A percentile compares a stretch with the other conserved stretches of the same genome.
phyloP scores from a whole-genome alignment of 2,329 filamentous ascomycete species.

The Lanzia echinophila region DNA sequence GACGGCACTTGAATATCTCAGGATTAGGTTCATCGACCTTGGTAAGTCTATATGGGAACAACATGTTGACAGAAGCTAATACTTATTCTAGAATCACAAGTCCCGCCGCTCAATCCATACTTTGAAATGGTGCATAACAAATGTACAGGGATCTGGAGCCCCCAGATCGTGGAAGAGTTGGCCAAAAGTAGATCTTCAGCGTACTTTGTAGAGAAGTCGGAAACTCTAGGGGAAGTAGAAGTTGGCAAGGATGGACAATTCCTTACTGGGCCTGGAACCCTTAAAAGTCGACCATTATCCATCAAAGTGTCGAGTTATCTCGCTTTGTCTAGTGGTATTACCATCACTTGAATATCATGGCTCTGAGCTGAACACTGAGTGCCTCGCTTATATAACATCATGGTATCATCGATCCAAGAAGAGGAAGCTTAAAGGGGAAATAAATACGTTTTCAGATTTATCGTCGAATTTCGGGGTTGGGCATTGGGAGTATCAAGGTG shows the following conservation, averaged over 20 bases:
- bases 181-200: constrained; percentile 50
- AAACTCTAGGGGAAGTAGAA: constrained; percentile 55
- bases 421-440: not conserved
- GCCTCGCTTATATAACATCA: not conserved
- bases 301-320: constrained; percentile 28
- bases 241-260: constrained; percentile 50
- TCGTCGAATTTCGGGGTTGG: too few species aligned
- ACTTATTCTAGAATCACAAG: constrained; percentile 52
- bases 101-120: constrained; percentile 66
- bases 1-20: constrained; percentile 53
- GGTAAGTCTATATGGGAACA: constrained; percentile 34
- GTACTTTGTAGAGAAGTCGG: constrained; percentile 54
- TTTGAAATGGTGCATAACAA: constrained; percentile 55
- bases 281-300: constrained; percentile 23
- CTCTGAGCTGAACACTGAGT: too few species aligned
- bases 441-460: not conserved
- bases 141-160: constrained; percentile 68
- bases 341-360: constrained; percentile 16
- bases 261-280: constrained; percentile 19
- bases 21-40: constrained; percentile 71
- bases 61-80: not conserved
- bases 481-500: constrained; percentile 4
- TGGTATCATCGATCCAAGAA: not conserved
- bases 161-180: constrained; percentile 56
- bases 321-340: constrained; percentile 22